Evolutionary conservation across 345 rosid species (phyloP).

Genomic region (Acer negundo): DNA sequence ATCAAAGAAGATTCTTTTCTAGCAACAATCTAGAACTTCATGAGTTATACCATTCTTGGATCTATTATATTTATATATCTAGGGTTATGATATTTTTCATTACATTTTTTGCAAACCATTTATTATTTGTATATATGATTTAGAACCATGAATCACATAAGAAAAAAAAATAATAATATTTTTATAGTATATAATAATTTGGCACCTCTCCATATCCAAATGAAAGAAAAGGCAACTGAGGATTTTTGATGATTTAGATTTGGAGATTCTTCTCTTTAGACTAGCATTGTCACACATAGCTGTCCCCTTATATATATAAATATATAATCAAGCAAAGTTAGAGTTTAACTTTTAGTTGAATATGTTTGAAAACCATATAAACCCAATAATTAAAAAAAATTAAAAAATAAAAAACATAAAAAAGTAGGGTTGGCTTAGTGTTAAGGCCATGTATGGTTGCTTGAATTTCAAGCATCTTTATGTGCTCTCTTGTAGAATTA

Average conservation of each 20-base stretch:
- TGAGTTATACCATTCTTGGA: constrained; percentile 31
- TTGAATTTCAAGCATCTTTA: constrained; percentile 89
- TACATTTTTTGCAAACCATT: not conserved
- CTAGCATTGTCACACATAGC: constrained; percentile 16
- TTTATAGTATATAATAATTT: constrained; percentile 15
- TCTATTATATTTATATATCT: not conserved
- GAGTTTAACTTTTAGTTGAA: constrained; percentile 59
- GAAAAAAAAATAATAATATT: too few relatives aligned
- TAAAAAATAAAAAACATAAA: constrained; percentile 10
- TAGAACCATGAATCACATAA: too few relatives aligned
- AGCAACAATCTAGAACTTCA: constrained; percentile 31
- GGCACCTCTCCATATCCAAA: constrained; percentile 23
- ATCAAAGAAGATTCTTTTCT: constrained; percentile 53
- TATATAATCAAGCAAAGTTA: constrained; percentile 50
- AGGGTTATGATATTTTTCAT: not conserved
- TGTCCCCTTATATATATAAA: constrained; percentile 17
- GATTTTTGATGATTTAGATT: constrained; percentile 24
- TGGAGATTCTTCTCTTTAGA: constrained; percentile 39
- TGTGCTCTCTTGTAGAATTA: constrained; percentile 53
- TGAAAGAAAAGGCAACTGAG: not conserved
- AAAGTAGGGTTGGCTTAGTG: constrained; percentile 53
- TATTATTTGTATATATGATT: not conserved
- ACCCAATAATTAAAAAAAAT: not conserved
- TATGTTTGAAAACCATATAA: not conserved
- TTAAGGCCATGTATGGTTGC: constrained; percentile 62